Percentiles rank a stretch among this genome's conserved stretches.
phyloP scores from a whole-genome alignment of 371 early-diverging fungal genomes.

The Choanephora cucurbitarum region DNA sequence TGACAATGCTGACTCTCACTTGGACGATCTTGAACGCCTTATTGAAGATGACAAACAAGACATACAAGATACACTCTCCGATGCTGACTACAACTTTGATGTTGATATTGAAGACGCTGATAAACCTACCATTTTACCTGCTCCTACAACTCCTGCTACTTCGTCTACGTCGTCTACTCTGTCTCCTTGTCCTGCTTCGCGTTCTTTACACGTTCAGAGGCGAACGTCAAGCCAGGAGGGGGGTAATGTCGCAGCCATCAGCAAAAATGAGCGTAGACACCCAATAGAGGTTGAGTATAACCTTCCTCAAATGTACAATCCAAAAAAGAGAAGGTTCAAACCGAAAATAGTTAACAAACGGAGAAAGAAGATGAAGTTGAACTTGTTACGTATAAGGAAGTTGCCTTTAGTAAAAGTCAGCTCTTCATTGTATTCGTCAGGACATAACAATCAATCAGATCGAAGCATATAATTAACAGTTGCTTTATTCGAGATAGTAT shows the following conservation, averaged over 20 bases:
- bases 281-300: background rate
- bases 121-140: background rate
- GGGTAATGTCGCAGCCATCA: constrained; percentile 6
- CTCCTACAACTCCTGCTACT: background rate
- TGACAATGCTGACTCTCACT: too few relatives aligned
- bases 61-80: background rate
- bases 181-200: background rate
- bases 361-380: background rate
- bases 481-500: background rate
- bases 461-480: background rate
- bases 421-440: background rate
- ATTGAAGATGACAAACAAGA: too few relatives aligned
- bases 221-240: constrained; percentile 10
- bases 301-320: background rate
- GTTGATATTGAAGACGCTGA: background rate
- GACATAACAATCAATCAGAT: background rate
- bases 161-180: background rate
- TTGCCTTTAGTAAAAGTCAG: background rate
- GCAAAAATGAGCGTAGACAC: background rate
- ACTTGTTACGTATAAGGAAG: background rate
- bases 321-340: background rate
- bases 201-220: constrained; percentile 4
- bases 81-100: background rate
- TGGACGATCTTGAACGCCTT: too few relatives aligned
- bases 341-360: background rate